Evolutionary conservation across 495 filamentous ascomycete genomes (phyloP), one percentile per base, ranked within the genome.

Genomic region (Choiromyces venosus): DNA sequence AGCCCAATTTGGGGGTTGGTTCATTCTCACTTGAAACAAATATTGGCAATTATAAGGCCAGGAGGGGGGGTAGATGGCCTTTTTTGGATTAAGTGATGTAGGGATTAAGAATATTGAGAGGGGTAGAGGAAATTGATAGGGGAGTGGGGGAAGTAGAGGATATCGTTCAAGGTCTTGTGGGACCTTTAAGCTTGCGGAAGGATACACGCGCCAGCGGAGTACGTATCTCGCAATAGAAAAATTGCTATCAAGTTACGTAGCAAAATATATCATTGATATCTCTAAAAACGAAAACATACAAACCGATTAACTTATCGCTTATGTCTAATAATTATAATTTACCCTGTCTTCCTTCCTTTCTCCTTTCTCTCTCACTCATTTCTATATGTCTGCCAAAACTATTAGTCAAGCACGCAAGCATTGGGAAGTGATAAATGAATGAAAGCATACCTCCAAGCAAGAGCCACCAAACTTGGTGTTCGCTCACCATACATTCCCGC

Each of bases 401-500:
- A 38, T 33, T 42, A 29, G 36, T 12, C 44, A 37, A 76, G 52
- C 56, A 25, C 29, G 1, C 14, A 37, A 5, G 1, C 75, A 46
- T 66, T 80, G 4, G 19, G 25, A 37, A 21, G 18, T 29, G 6
- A 36, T 5, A 64, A n/a, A 40, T 6, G 1, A 10, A 3, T 33
- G 19, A 29, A 33, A 73, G 61, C 75, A 36, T 21, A 77, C 76
- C 86, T 85, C 92, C 93, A 97, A 3, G 92, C 91, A 69, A 90
- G 86, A 81, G 91, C 84, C 7, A 89, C 93, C 83, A 93, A 88
- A 56, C 87, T 87, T 64, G 83, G 86, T 78, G 90, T 88, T 79
- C 86, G 84, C 52, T 84, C 84, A 12, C 83, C 92, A 82, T 97
- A 92, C 56, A 90, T 87, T 68, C 83, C 85, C 25, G 95, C 95